Evolutionary conservation across 2,329 filamentous ascomycete species (phyloP).

Genomic region (Zymoseptoria brevis): DNA sequence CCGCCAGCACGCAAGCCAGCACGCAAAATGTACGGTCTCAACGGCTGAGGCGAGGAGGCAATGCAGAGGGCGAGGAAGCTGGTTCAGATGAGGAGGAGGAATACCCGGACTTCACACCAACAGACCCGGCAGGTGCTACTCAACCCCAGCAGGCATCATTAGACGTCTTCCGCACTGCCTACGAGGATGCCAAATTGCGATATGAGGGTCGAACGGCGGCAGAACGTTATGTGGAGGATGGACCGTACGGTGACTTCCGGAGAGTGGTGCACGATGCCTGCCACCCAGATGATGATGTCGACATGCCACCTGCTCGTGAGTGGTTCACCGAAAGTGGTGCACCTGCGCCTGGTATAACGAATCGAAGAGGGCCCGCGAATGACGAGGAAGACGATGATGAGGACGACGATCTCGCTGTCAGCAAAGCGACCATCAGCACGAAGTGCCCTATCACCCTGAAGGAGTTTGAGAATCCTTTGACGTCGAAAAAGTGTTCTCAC

Average conservation of each 20-base stretch:
- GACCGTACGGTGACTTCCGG: constrained; percentile 55
- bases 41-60: constrained; percentile 13
- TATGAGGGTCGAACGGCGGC: constrained; percentile 34
- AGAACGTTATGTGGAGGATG: constrained; percentile 49
- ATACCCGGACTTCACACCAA: constrained; percentile 33
- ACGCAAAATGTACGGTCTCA: constrained; percentile 27
- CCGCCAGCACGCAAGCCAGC: constrained; percentile 31
- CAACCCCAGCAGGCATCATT: constrained; percentile 30
- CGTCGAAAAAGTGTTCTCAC: constrained; percentile 60
- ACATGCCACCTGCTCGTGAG: constrained; percentile 48
- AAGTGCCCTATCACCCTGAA: constrained; percentile 63
- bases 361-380: constrained; percentile 10
- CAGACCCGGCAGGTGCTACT: constrained; percentile 32
- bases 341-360: constrained; percentile 36
- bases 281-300: constrained; percentile 45
- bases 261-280: constrained; percentile 54
- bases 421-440: constrained; percentile 55
- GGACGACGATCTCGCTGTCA: constrained; percentile 63
- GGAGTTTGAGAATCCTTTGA: constrained; percentile 58
- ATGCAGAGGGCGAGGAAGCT: constrained; percentile 19
- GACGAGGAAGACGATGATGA: constrained; percentile 41
- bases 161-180: constrained; percentile 31
- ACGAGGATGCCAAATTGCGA: constrained; percentile 36
- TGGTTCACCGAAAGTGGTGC: constrained; percentile 54
- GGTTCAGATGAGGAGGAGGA: constrained; percentile 34